phyloP scores from a whole-genome alignment of 2,329 filamentous ascomycete species.

The Lasiodiplodia hormozganensis region DNA sequence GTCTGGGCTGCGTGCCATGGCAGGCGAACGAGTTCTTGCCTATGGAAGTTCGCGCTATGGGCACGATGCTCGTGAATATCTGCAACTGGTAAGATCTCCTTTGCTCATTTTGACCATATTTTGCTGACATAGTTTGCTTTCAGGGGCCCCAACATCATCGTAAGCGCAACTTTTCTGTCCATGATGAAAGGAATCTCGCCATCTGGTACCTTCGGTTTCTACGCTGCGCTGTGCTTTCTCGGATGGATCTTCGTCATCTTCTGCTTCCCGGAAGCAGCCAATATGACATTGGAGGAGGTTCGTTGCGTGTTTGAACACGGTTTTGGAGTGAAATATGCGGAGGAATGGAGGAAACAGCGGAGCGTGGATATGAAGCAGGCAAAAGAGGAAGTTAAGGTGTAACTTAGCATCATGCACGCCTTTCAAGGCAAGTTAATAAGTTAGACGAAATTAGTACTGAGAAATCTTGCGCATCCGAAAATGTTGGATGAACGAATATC shows the following conservation, averaged over 20 bases:
- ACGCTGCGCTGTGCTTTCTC: constrained; percentile 49
- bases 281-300: constrained; percentile 47
- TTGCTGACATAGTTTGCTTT: constrained; percentile 39
- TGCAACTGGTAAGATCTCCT: background rate
- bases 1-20: constrained; percentile 46
- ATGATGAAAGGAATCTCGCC: constrained; percentile 49
- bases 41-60: constrained; percentile 46
- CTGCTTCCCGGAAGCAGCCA: constrained; percentile 50
- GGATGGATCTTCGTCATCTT: constrained; percentile 48
- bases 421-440: too few species aligned
- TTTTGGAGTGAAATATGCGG: constrained; percentile 45
- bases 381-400: constrained; percentile 35
- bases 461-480: too few species aligned
- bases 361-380: constrained; percentile 31
- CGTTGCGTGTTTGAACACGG: constrained; percentile 44
- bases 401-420: background rate
- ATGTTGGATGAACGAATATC: too few species aligned
- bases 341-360: constrained; percentile 7
- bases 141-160: constrained; percentile 37
- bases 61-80: constrained; percentile 44
- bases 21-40: constrained; percentile 47
- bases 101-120: constrained; percentile 30
- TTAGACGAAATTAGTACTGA: too few species aligned
- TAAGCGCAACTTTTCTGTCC: constrained; percentile 47
- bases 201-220: constrained; percentile 49